Conservation (phyloP, 2,329 filamentous ascomycete genomes). For the Ceratocystis ficicola region DNA sequence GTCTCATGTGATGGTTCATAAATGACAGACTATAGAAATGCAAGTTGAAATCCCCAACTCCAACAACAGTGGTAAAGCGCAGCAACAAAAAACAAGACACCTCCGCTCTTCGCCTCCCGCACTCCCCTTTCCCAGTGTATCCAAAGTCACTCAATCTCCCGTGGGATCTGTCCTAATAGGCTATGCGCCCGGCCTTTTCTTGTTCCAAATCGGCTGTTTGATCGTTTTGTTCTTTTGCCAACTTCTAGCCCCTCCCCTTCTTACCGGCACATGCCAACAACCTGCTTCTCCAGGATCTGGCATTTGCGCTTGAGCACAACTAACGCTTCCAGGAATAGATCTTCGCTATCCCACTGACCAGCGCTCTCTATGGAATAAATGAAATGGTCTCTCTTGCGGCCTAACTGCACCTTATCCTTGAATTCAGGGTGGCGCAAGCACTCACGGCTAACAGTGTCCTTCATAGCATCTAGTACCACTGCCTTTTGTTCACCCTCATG, state of each 20-base stretch:
- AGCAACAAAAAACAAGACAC: slow-evolving; percentile 24
- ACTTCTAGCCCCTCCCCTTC: slow-evolving; percentile 10
- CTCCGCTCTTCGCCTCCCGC: not conserved
- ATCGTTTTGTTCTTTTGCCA: not conserved
- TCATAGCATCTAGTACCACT: slow-evolving; percentile 77
- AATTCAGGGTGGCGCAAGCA: slow-evolving; percentile 86
- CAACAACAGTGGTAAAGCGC: slow-evolving; percentile 24
- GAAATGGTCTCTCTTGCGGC: slow-evolving; percentile 84
- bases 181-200: not conserved
- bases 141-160: not conserved
- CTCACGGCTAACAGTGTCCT: slow-evolving; percentile 89
- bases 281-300: slow-evolving; percentile 55
- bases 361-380: slow-evolving; percentile 94
- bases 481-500: slow-evolving; percentile 74
- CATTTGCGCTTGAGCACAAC: slow-evolving; percentile 79
- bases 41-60: slow-evolving; percentile 21
- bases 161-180: not conserved
- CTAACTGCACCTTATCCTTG: slow-evolving; percentile 87
- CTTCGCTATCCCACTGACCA: slow-evolving; percentile 88
- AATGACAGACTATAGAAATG: slow-evolving; percentile 19
- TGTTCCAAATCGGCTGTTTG: not conserved
- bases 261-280: slow-evolving; percentile 51
- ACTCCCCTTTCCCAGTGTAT: slow-evolving; percentile 5
- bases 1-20: slow-evolving; percentile 13
- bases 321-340: slow-evolving; percentile 82